phyloP scores from a whole-genome alignment of 2,329 filamentous ascomycete genomes.

The Colletotrichum filicis region DNA sequence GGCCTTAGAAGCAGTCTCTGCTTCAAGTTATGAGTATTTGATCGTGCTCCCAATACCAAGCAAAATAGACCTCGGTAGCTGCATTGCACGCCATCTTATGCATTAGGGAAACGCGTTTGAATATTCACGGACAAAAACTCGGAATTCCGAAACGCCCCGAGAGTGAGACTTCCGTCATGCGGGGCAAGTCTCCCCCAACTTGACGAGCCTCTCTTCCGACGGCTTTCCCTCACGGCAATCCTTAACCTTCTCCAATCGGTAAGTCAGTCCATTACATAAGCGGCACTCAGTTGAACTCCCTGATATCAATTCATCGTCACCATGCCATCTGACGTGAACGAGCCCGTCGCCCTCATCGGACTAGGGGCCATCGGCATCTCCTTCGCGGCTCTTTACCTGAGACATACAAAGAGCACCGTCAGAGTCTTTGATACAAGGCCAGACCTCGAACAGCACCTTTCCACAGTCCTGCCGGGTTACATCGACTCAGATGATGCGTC shows the following conservation, averaged over 20 bases:
- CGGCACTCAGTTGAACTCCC: background rate
- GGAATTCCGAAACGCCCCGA: background rate
- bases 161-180: background rate
- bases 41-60: background rate
- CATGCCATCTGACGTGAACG: background rate
- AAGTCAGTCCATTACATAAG: background rate
- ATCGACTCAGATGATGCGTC: background rate
- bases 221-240: background rate
- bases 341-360: constrained; percentile 48
- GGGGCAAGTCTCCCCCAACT: background rate
- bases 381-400: constrained; percentile 64
- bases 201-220: background rate
- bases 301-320: background rate
- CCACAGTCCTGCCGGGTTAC: background rate
- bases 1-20: background rate
- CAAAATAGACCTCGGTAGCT: background rate
- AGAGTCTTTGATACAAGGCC: constrained; percentile 62
- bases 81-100: background rate
- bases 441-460: constrained; percentile 53
- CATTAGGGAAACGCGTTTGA: background rate
- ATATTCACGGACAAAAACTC: background rate
- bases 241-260: background rate
- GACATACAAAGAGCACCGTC: constrained; percentile 50
- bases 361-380: constrained; percentile 64
- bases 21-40: background rate